Evolutionary conservation across 345 rosid genomes (phyloP).

Genomic region (Anacardium occidentale): DNA sequence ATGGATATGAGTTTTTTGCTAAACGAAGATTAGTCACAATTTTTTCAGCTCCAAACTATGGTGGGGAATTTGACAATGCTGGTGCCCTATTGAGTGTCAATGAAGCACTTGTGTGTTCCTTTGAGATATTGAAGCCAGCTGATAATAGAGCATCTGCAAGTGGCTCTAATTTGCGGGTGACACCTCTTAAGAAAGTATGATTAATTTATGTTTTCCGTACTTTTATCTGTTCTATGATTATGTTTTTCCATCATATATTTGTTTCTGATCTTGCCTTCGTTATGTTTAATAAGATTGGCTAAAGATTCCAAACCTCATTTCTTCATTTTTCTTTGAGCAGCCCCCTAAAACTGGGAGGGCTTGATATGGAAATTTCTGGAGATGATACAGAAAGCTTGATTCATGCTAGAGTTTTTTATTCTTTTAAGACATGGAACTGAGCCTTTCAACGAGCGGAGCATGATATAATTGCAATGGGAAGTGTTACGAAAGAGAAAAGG

Average conservation of each 20-base stretch:
- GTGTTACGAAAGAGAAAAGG: neutral
- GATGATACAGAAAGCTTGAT: constrained; percentile 21
- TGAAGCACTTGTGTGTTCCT: constrained; percentile 73
- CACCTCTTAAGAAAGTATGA: constrained; percentile 67
- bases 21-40: constrained; percentile 82
- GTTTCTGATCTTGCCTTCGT: neutral
- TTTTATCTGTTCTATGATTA: no score
- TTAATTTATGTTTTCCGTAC: no score
- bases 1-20: constrained; percentile 94
- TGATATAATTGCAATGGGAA: constrained; percentile 9
- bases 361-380: constrained; percentile 23
- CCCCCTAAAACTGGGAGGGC: constrained; percentile 41
- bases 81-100: constrained; percentile 87
- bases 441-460: neutral
- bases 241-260: neutral
- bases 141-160: constrained; percentile 38
- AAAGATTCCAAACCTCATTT: constrained; percentile 8
- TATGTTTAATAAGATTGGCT: neutral
- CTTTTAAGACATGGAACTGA: neutral
- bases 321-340: constrained; percentile 29
- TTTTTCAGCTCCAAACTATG: constrained; percentile 98
- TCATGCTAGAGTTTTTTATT: constrained; percentile 5
- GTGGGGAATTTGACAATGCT: constrained; percentile 98
- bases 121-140: constrained; percentile 86
- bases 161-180: constrained; percentile 29